A percentile compares a stretch with the other conserved stretches of the same genome.
phyloP scores from a whole-genome alignment of 140 eudicot genomes.

The Ambrosia hybrid region DNA sequence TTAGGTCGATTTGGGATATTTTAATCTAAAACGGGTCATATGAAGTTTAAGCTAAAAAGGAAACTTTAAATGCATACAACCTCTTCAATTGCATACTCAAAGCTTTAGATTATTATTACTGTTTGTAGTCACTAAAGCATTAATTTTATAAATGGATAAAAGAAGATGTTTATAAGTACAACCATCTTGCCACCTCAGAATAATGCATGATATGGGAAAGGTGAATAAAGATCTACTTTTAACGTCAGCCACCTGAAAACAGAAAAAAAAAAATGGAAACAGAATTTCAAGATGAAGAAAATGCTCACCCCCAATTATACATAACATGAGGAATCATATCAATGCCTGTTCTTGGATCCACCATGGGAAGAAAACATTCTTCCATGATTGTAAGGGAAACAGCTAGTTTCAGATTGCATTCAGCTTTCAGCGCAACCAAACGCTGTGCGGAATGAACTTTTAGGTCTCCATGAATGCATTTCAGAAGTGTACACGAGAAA shows the following conservation, averaged over 20 bases:
- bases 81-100: too few species aligned
- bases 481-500: conserved; percentile 75
- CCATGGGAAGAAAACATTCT: conserved; percentile 98
- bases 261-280: neutral
- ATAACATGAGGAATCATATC: conserved; percentile 97
- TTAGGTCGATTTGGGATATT: neutral
- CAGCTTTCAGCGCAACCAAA: conserved; percentile 81
- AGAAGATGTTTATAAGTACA: neutral
- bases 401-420: conserved; percentile 92
- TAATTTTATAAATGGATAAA: neutral
- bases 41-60: neutral
- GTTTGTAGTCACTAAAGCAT: neutral
- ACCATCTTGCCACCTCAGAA: conserved; percentile 9
- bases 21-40: neutral
- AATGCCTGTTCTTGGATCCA: conserved; percentile 94
- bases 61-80: neutral
- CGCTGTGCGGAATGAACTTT: conserved; percentile 69
- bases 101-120: neutral
- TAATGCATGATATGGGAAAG: conserved; percentile 1
- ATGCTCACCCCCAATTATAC: conserved; percentile 92
- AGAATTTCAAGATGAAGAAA: conserved; percentile 8
- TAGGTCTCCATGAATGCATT: conserved; percentile 89
- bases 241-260: neutral
- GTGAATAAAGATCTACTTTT: conserved; percentile 14
- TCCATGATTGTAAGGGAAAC: conserved; percentile 98